Evolutionary conservation across 352 stramenopile species (phyloP), one percentile per base, ranked within the genome.

Genomic region (Phytopythium delawarense): DNA sequence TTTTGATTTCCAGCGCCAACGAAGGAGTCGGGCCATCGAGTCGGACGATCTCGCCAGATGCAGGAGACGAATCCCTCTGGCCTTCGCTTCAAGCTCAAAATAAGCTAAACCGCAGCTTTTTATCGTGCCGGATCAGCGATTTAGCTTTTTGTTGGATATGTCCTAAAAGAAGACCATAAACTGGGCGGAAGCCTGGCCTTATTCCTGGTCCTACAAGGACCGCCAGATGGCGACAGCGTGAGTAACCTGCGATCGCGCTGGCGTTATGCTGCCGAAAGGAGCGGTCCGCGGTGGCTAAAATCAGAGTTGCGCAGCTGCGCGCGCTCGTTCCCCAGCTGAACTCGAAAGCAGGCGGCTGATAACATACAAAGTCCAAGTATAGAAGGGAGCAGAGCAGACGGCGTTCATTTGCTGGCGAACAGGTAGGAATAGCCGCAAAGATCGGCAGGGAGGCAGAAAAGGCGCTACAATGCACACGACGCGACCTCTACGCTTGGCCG

Each of bases 381-480:
- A 32, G 5, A 32, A 32, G 28, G 3, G 28, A 32, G 28, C 28
- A 32, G 28, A 32, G 28, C 28, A 32, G 28, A 32, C 8, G 21
- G 7, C 42, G 18, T n/a, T 21, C 40, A 25, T 49, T 49, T 49
- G 23, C 20, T 21, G 21, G 9, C 42, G 11, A 25, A 25, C 8
- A 23, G 42, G 9, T 28, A 49, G 4, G 20, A 49, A 49, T 49
- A 25, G 11, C 44, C 18, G 20, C 1, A 51, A 51, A 51, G 45
- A 51, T 51, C n/a, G 45, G 45, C 7, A 18, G 21, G 21, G 45
- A 51, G 25, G 25, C 45, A 51, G 45, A 51, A 51, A 51, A 51
- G 21, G 45, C 45, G 45, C 45, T 12, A 1, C 45, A 18, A 23
- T 30, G 20, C 8, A 21, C 20, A 13, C 5, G 20, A 20, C 42